A percentile compares a stretch with the other conserved stretches of the same genome.
phyloP scores from a whole-genome alignment of 2,329 filamentous ascomycete species.

The Colletotrichum caudatum region DNA sequence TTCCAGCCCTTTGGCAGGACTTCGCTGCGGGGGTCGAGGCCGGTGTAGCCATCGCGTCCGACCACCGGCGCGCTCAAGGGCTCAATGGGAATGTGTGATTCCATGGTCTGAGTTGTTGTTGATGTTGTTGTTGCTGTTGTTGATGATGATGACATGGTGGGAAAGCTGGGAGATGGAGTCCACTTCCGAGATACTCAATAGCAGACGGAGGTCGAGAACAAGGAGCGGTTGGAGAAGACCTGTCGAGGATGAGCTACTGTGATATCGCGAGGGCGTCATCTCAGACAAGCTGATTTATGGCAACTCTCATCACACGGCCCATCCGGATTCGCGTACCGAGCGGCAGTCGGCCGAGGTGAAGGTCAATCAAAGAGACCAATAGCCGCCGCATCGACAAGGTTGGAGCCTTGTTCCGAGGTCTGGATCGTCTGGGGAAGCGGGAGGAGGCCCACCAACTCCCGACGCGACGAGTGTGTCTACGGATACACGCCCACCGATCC shows the following conservation, averaged over 20 bases:
- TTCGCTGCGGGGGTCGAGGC: constrained; percentile 52
- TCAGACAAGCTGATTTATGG: background rate
- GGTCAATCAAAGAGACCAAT: background rate
- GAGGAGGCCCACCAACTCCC: constrained; percentile 19
- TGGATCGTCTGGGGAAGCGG: background rate
- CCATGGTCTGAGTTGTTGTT: too few species aligned
- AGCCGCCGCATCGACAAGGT: background rate
- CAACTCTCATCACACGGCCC: background rate
- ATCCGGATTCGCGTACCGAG: background rate
- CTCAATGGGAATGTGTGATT: constrained; percentile 5
- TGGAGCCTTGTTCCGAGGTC: background rate
- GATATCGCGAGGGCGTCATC: background rate
- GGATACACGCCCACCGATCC: background rate
- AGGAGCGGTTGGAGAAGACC: background rate
- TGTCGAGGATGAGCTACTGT: background rate
- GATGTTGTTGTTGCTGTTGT: too few species aligned
- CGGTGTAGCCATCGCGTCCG: constrained; percentile 42
- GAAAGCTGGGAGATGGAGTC: too few species aligned
- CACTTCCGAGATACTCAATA: too few species aligned
- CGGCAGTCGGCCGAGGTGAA: background rate
- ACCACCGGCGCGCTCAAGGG: background rate
- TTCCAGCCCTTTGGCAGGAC: constrained; percentile 54
- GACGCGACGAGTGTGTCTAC: background rate
- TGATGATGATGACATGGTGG: constrained; percentile 3
- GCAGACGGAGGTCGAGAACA: background rate